Base-by-base conservation (phyloP, 371 early-diverging fungal genomes). In the Mucor piriformis region DNA sequence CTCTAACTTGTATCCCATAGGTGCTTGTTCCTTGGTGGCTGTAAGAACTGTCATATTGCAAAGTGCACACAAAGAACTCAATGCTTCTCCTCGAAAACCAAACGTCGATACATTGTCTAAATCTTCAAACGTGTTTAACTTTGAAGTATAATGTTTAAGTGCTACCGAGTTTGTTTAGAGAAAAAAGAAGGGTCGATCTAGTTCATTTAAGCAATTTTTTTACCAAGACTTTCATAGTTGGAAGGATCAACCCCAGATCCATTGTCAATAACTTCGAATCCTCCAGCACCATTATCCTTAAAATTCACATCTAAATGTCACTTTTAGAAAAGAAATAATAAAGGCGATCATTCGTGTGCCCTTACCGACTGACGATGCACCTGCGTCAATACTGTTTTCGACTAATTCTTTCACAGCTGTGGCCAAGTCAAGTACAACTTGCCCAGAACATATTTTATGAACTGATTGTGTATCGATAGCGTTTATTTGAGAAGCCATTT, bases 371-470 rank as follows among this genome's bases (percentile, higher is more conserved):
- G 69, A 40, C 0, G 92, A 92, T 2, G 99, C 87, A 1, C 88
- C 85, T 0, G 99, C 95, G 73, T 99, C 99, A 18, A 99, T 63
- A 43, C 92, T 88, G 74, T 99, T 99, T 70, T 99, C 99, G 15
- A 99, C 76, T 12, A 99, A 76, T 70, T 99, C 99, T 77, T 99
- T 96, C 13, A 90, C 86, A 13, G 94, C 88, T 1, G 88, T 90
- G 3, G 90, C 83, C 34, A 97, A 80, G 68, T 95, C 95, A n/a
- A 92, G 72, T 20, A 97, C 86, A 18, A 95, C 96, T 59, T 97
- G 97, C 0, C 92, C 94, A 5, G 96, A 92, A 60, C 95, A 95
- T 49, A 97, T 89, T 54, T 82, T 72, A 57, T 88, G 88, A 42
- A 91, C 79, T 0, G 89, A 61, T 24, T 56, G 43, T 43, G 67